A percentile compares a stretch with the other conserved stretches of the same genome.
phyloP scores from a whole-genome alignment of 352 stramenopile genomes.

The Pythium angustatum region DNA sequence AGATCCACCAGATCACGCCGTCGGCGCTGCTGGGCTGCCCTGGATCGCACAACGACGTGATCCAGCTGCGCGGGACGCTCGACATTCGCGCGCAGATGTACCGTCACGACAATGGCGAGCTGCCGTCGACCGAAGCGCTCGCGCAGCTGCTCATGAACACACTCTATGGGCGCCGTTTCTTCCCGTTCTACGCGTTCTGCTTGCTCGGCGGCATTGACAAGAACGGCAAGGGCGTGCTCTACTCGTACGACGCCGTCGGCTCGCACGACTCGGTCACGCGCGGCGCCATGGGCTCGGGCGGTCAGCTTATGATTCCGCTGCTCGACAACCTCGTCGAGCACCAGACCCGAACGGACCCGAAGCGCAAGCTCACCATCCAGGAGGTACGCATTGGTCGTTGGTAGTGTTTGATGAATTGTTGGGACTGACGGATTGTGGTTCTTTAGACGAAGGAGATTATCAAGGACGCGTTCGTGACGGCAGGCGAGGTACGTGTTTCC shows the following conservation, averaged over 20 bases:
- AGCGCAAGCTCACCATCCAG: slow-evolving; percentile 87
- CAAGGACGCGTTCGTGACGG: slow-evolving; percentile 98
- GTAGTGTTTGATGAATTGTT: too few species aligned
- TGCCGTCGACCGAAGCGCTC: slow-evolving; percentile 91
- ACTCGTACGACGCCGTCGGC: slow-evolving; percentile 98
- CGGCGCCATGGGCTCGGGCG: slow-evolving; percentile 87
- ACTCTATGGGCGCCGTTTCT: slow-evolving; percentile 98
- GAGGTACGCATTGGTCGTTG: too few species aligned
- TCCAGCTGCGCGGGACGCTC: slow-evolving; percentile 80
- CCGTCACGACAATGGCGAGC: slow-evolving; percentile 95
- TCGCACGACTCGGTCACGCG: slow-evolving; percentile 81
- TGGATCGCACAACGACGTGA: slow-evolving; percentile 86
- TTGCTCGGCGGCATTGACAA: slow-evolving; percentile 96
- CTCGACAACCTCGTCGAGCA: slow-evolving; percentile 97
- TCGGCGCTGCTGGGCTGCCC: slow-evolving; percentile 75
- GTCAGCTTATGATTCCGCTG: slow-evolving; percentile 98
- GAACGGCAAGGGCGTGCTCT: slow-evolving; percentile 95
- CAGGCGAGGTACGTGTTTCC: slow-evolving; percentile 90
- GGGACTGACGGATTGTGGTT: not conserved
- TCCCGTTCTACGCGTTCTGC: slow-evolving; percentile 99
- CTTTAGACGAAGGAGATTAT: slow-evolving; percentile 94
- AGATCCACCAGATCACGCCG: slow-evolving; percentile 76
- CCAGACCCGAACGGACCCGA: slow-evolving; percentile 89
- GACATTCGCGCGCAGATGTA: slow-evolving; percentile 87
- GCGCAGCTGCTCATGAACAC: slow-evolving; percentile 98